phyloP scores from a whole-genome alignment of 2,329 filamentous ascomycete genomes.

The Hymenoscyphus infarciens region DNA sequence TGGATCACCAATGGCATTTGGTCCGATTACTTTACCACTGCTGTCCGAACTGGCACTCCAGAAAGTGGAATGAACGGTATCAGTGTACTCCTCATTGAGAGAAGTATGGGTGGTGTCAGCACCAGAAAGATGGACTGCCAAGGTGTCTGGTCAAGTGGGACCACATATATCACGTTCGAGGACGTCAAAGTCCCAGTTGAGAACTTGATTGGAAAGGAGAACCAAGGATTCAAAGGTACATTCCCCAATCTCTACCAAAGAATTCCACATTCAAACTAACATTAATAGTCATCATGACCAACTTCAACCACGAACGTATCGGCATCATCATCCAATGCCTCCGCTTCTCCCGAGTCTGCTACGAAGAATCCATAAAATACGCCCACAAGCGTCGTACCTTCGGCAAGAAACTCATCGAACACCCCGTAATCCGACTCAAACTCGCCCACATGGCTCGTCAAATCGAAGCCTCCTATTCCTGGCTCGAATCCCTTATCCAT shows the following conservation, averaged over 20 bases:
- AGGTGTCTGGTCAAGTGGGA: constrained; percentile 92
- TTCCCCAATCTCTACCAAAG: neutral
- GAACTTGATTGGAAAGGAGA: constrained; percentile 96
- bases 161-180: constrained; percentile 97
- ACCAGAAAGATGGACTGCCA: constrained; percentile 98
- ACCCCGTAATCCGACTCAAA: constrained; percentile 96
- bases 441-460: constrained; percentile 97
- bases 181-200: constrained; percentile 99
- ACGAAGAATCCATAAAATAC: constrained; percentile 94
- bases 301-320: constrained; percentile 99
- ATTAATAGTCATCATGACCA: constrained; percentile 85
- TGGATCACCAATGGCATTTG: constrained; percentile 99
- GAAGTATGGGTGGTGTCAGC: constrained; percentile 75
- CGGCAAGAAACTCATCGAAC: constrained; percentile 92
- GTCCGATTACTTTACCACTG: constrained; percentile 96
- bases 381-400: constrained; percentile 96
- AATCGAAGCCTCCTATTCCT: constrained; percentile 94
- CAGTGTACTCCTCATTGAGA: constrained; percentile 87
- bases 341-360: constrained; percentile 94
- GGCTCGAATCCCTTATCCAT: constrained; percentile 93
- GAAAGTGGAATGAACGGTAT: constrained; percentile 89
- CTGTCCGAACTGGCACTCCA: constrained; percentile 72
- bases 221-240: constrained; percentile 86
- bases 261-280: constrained; percentile 13
- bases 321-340: constrained; percentile 97